Conservation (phyloP, 2,329 filamentous ascomycete genomes). For the Pseudopithomyces chartarum region DNA sequence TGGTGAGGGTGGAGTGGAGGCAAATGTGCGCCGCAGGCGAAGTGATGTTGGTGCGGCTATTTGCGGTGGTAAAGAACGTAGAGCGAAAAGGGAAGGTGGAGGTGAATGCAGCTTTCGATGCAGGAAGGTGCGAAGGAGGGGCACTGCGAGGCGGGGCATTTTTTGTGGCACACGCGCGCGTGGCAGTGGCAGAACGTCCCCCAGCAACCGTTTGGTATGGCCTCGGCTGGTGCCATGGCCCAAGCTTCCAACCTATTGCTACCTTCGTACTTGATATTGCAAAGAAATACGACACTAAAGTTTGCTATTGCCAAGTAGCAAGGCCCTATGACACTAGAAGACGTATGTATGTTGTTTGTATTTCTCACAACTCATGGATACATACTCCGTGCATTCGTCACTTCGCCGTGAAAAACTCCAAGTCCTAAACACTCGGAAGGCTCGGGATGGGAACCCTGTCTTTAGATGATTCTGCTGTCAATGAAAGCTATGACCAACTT, state of each 20-base stretch:
- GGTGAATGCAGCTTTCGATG: conserved; percentile 5
- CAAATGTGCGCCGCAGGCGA: conserved; percentile 19
- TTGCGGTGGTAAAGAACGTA: conserved; percentile 26
- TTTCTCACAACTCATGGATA: too few relatives aligned
- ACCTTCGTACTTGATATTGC: background rate
- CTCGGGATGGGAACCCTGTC: too few relatives aligned
- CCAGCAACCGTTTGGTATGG: background rate
- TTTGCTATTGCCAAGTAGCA: too few relatives aligned
- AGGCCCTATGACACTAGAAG: too few relatives aligned
- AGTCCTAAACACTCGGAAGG: too few relatives aligned
- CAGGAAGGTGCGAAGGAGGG: conserved; percentile 18
- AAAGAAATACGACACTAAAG: too few relatives aligned
- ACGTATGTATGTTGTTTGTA: too few relatives aligned
- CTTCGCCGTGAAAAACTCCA: too few relatives aligned
- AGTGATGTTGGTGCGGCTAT: conserved; percentile 30
- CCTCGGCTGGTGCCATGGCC: background rate
- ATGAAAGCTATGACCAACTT: too few relatives aligned
- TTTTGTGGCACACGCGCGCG: conserved; percentile 2
- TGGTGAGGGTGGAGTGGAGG: conserved; percentile 2
- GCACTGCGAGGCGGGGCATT: conserved; percentile 23
- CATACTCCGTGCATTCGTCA: too few relatives aligned
- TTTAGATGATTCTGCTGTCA: too few relatives aligned
- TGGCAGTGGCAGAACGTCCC: conserved; percentile 3
- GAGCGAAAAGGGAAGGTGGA: conserved; percentile 37
- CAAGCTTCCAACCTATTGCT: background rate